phyloP scores from a whole-genome alignment of 2,329 filamentous ascomycete species.

The Penicillium freii region DNA sequence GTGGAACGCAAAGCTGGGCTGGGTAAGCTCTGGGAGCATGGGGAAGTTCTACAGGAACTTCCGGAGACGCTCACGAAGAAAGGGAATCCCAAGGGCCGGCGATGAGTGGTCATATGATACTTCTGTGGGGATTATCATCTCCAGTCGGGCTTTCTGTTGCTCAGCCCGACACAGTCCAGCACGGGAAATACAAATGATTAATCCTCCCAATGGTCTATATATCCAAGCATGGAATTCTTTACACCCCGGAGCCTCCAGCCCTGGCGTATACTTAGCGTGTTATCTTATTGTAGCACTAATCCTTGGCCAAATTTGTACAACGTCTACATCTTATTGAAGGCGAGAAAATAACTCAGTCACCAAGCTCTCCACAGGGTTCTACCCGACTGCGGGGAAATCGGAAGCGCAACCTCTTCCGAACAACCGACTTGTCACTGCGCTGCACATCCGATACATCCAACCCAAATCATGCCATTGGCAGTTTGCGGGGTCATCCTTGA shows the following conservation, averaged over 20 bases:
- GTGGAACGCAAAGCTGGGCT: constrained; percentile 70
- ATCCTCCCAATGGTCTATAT: neutral
- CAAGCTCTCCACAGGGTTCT: neutral
- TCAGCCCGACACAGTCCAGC: neutral
- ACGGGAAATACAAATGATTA: neutral
- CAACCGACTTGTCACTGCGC: neutral
- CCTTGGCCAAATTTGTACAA: no score
- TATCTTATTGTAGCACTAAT: neutral
- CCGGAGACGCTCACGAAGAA: constrained; percentile 44
- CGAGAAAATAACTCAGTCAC: neutral
- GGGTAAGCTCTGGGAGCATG: constrained; percentile 63
- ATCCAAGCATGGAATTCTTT: neutral
- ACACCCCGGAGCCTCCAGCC: neutral
- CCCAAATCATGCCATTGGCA: constrained; percentile 13
- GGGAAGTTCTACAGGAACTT: constrained; percentile 53
- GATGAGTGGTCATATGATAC: neutral
- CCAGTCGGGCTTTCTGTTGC: no score
- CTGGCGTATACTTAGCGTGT: neutral
- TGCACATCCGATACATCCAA: constrained; percentile 7
- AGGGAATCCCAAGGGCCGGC: constrained; percentile 31
- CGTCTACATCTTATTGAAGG: neutral
- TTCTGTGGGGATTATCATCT: neutral
- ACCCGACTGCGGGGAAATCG: constrained; percentile 20
- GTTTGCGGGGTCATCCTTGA: constrained; percentile 25
- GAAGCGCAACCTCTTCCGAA: constrained; percentile 23